These are phyloP conservation scores for Theileria sp. DNA, from an alignment of 169 alveolate species.

Conservation along the genomic window DNA sequence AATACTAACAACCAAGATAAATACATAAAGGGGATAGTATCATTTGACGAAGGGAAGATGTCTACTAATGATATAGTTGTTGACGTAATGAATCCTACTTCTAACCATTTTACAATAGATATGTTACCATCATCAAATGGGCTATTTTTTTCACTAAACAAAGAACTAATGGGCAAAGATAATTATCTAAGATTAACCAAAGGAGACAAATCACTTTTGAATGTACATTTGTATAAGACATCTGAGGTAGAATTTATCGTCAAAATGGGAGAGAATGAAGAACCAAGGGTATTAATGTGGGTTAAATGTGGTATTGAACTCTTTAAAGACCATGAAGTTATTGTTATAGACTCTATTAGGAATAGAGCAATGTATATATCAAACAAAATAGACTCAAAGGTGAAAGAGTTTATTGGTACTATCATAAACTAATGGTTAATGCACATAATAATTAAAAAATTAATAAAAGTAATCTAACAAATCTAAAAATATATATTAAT, in stretches of 20 bases:
- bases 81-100: background rate
- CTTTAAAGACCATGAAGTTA: conserved; percentile 4
- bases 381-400: background rate
- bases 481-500: too few relatives aligned
- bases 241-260: conserved; percentile 15
- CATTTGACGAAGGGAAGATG: background rate
- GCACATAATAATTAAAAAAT: background rate
- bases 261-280: conserved; percentile 14
- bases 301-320: conserved; percentile 14
- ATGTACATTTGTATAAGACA: conserved; percentile 4
- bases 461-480: too few relatives aligned
- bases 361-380: background rate
- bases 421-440: conserved; percentile 7
- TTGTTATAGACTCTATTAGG: conserved; percentile 8
- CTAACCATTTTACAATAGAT: conserved; percentile 4
- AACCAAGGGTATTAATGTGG: conserved; percentile 36
- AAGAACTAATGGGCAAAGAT: conserved; percentile 7
- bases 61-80: conserved; percentile 5
- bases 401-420: background rate
- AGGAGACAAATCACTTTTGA: background rate
- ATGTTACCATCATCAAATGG: background rate
- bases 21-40: background rate
- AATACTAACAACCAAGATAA: background rate
- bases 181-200: background rate
- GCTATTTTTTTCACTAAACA: conserved; percentile 6